Evolutionary conservation across 2,329 filamentous ascomycete genomes (phyloP), one percentile per base, ranked within the genome.

Genomic region (Pseudocercospora fuligena): DNA sequence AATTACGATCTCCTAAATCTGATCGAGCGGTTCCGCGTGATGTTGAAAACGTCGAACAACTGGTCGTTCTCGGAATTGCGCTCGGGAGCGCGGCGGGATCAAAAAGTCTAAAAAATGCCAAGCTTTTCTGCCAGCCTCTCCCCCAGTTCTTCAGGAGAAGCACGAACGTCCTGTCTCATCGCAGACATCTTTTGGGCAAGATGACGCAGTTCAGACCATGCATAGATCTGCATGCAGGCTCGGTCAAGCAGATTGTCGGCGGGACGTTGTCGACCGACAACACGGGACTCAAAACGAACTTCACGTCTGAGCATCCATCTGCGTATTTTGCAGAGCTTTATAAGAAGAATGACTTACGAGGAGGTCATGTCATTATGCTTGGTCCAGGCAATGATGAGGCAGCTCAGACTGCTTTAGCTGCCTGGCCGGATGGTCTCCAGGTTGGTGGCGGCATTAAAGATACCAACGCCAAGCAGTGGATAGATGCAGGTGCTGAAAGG

Each of bases 211-310:
- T 99, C 77, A 87, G 95, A 46, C 95, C 95, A 21, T 99, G 95
- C 78, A 98, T 99, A 80, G 95, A 99, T 82, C 87, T 99, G 61
- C 95, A 99, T 80, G 90, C 94, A n/a, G 95, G 95, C 14, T 90
- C 94, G 78, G 95, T 99, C 66, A 99, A 99, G 84, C 95, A 99
- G 80, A 99, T 99, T 73, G 94, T 99, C 47, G 95, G 95, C 73
- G 94, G 95, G 66, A 98, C 95, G 1, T 87, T 99, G 69, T 91
- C 81, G 87, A 87, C 67, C 21, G 69, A 73, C 33, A 69, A 72
- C 53, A 63, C 74, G 7, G 73, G 72, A 29, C 86, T 98, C 64
- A 91, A 93, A 82, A 98, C 94, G 57, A 99, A 99, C 81, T 94
- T 93, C 82, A 90, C 97, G 68, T 97, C 95, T 9, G 87, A 89